Evolutionary conservation across 225 moss, liverwort and hornwort genomes (phyloP), one percentile per base, ranked within the genome.

Genomic region (Anthoceros angustus): DNA sequence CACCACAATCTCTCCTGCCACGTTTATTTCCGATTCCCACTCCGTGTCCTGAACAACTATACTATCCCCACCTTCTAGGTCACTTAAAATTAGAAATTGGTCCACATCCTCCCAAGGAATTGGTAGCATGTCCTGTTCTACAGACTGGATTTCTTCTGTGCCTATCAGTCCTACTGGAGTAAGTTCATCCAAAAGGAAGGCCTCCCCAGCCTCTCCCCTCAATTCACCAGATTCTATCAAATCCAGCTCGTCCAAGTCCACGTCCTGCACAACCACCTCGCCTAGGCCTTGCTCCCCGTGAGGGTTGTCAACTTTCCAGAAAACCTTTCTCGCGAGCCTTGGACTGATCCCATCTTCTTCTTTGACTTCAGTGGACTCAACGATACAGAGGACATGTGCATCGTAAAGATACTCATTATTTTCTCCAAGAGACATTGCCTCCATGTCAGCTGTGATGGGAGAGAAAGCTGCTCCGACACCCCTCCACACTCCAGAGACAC

Each of bases 391-490:
- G 70, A 94, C 81, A 60, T 85, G 75, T 46, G 86, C 90, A 69
- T 94, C 94, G 40, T 80, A 86, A 25, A 94, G 78, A 69, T 82
- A 82, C 66, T 83, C 80, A 26, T 83, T 82, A 25, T 87, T 70
- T 43, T 73, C 70, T 67, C 83, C 78, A 40, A 94, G 64, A 49
- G 79, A 86, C 69, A 94, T 76, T 32, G 94, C 80, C 72, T 94
- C 94, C 69, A 94, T 87, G 61, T 87, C 94, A 26, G 75, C 94
- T 24, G 94, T 94, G 39, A 80, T 81, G 25, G 94, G 94, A 70
- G 87, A 90, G 63, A 94, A 94, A 45, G 86, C 80, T 46, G 87
- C 87, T 61, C 84, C 86, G 16, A 90, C 86, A 32, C 94, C 94
- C 55, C 84, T 79, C 94, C 94, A 94, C 62, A 94, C 94, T 69